phyloP scores from a whole-genome alignment of 1,139 yeast genomes.

The Kurtzmaniella quercitrusa region DNA sequence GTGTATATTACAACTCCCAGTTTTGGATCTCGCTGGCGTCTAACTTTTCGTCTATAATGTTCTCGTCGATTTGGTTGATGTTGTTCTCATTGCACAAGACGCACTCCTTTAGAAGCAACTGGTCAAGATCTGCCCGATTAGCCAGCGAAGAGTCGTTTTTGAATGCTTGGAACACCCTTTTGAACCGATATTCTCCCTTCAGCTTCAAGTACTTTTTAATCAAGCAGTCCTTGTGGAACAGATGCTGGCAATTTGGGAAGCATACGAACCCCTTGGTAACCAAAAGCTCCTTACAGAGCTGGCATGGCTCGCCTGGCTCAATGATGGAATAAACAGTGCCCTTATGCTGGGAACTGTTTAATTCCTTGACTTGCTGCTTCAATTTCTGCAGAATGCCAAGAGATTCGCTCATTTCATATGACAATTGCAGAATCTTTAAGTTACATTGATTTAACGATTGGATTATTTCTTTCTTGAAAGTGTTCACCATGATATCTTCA shows the following conservation, averaged over 20 bases:
- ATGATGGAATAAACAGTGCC: conserved; percentile 42
- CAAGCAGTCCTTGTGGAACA: conserved; percentile 86
- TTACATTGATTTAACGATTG: conserved; percentile 73
- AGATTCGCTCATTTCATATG: conserved; percentile 76
- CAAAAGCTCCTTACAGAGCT: conserved; percentile 61
- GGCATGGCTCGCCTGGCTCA: conserved; percentile 84
- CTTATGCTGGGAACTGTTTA: conserved; percentile 40
- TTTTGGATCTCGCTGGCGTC: conserved; percentile 18
- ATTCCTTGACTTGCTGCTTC: conserved; percentile 51
- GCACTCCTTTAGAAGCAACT: conserved; percentile 63
- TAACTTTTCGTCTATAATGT: conserved; percentile 22
- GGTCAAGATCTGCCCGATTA: conserved; percentile 49
- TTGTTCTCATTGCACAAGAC: conserved; percentile 74
- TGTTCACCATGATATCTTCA: conserved; percentile 74
- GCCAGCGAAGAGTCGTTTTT: conserved; percentile 37
- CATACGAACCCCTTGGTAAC: conserved; percentile 71
- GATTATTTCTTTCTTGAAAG: conserved; percentile 80
- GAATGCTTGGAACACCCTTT: conserved; percentile 54
- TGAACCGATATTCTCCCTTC: conserved; percentile 66
- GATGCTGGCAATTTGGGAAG: conserved; percentile 84
- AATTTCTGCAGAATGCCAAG: conserved; percentile 60
- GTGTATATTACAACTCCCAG: conserved; percentile 24
- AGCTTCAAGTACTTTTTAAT: conserved; percentile 51
- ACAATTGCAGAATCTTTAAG: conserved; percentile 54
- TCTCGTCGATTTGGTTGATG: conserved; percentile 65